Base-by-base conservation (phyloP, 2,329 filamentous ascomycete genomes). In the Stagonosporopsis cucurbitacearum region DNA sequence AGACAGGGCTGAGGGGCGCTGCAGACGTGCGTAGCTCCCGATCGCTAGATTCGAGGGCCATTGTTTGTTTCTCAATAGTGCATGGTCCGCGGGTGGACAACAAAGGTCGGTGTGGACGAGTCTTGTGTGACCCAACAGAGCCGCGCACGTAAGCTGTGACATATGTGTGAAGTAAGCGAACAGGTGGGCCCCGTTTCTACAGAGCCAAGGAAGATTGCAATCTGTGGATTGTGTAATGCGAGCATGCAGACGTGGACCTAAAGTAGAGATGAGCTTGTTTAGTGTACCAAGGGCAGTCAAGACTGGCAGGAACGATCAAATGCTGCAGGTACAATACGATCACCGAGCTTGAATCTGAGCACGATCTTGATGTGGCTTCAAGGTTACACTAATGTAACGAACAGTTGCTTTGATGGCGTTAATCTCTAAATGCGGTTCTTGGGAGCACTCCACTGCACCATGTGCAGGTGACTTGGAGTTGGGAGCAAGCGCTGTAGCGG, bases 61-160 rank as follows among this genome's bases (percentile, higher is more conserved):
- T 30, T 20, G 35, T 42, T 9, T 42, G 42, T 36, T 43, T 35
- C n/a, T 36, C 20, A 25, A 20, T 43, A 40, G 28, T 28, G 37
- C 33, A 20, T 15, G 35, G 4, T 25, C 28, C 32, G 22, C 19
- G 6, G 37, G 53, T 37, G 46, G 22, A 45, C 47, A 17, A 20
- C 37, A 28, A 55, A 50, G 53, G 53, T 56, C 53, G 53, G 53
- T 56, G 53, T 50, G 35, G 53, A 36, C 47, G 12, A 43, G 26
- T 20, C 25, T 47, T 15, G 53, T 56, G 43, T 42, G 47, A 56
- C 53, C 30, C 20, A 33, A 25, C 32, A 43, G 47, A 56, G 53
- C 42, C 37, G 42, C 47, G 23, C 47, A 51, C 42, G 53, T 56
- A 56, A 56, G 53, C 53, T 48, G 36, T 56, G 47, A 51, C 47